Evolutionary conservation across 176 grass and related monocot species (phyloP).

Genomic region (Eleusine indica): DNA sequence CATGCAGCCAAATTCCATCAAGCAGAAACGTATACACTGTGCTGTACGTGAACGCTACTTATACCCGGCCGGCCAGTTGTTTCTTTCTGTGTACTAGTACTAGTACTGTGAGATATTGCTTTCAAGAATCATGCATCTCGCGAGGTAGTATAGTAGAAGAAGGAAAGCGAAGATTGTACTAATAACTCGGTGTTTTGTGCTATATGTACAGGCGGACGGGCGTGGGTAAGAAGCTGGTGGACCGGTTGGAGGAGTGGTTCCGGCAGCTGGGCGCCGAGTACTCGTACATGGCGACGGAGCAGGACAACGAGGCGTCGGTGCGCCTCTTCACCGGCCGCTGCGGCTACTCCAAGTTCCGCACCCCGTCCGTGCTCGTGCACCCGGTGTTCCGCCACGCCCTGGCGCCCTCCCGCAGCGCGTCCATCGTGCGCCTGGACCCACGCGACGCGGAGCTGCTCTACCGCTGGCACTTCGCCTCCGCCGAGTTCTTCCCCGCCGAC

Average conservation of each 20-base stretch:
- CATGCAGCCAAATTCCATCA: not conserved
- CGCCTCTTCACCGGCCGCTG: constrained; percentile 78
- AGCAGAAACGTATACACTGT: not conserved
- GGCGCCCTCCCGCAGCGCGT: not conserved
- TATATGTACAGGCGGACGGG: constrained; percentile 56
- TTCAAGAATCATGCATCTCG: constrained; percentile 9
- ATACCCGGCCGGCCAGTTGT: not conserved
- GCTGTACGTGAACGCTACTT: not conserved
- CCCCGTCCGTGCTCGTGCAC: constrained; percentile 67
- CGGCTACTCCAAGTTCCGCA: constrained; percentile 84
- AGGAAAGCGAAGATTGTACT: not conserved
- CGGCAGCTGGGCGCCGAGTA: constrained; percentile 66
- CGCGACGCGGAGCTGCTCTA: constrained; percentile 64
- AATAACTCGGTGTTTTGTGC: not conserved
- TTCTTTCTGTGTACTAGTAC: not conserved
- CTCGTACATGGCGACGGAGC: constrained; percentile 85
- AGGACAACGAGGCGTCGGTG: constrained; percentile 75
- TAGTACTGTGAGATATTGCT: not conserved
- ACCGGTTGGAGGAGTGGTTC: constrained; percentile 79
- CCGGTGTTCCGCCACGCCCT: constrained; percentile 76
- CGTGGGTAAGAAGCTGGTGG: constrained; percentile 64
- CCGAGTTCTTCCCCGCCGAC: constrained; percentile 90
- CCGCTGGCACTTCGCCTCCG: constrained; percentile 57
- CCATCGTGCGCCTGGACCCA: constrained; percentile 32
- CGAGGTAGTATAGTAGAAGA: not conserved